Conservation (phyloP, 176 grass and related monocot species). For the Carex kokanica region DNA sequence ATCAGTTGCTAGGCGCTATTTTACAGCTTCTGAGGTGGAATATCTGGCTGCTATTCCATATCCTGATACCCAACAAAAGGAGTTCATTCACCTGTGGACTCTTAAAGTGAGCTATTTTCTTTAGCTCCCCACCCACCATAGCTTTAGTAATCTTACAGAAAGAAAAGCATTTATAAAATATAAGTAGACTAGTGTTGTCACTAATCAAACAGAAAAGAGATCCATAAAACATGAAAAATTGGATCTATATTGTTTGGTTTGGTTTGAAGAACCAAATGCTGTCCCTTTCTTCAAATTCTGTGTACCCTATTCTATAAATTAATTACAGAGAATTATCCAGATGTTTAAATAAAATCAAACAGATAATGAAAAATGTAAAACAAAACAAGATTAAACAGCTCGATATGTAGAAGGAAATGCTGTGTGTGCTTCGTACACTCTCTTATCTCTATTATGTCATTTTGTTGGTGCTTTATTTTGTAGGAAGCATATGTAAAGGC, state of each 20-base stretch:
- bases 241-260: background rate
- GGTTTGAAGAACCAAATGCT: background rate
- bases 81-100: conserved; percentile 95
- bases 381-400: background rate
- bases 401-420: background rate
- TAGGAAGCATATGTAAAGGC: conserved; percentile 99
- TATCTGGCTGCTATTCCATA: conserved; percentile 50
- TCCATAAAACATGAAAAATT: background rate
- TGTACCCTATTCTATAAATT: background rate
- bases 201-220: background rate
- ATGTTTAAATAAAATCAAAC: conserved; percentile 7
- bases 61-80: conserved; percentile 59
- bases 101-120: conserved; percentile 71
- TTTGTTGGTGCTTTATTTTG: conserved; percentile 8
- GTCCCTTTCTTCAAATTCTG: background rate
- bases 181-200: background rate
- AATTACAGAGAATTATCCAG: background rate
- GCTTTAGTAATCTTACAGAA: background rate
- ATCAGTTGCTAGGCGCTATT: conserved; percentile 78
- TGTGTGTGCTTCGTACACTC: background rate
- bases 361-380: background rate
- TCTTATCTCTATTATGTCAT: background rate
- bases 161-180: background rate
- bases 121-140: background rate
- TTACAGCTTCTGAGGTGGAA: conserved; percentile 73